Evolutionary conservation across 1,284 basidiomycete genomes (phyloP).

Genomic region (Peniophora sp.): DNA sequence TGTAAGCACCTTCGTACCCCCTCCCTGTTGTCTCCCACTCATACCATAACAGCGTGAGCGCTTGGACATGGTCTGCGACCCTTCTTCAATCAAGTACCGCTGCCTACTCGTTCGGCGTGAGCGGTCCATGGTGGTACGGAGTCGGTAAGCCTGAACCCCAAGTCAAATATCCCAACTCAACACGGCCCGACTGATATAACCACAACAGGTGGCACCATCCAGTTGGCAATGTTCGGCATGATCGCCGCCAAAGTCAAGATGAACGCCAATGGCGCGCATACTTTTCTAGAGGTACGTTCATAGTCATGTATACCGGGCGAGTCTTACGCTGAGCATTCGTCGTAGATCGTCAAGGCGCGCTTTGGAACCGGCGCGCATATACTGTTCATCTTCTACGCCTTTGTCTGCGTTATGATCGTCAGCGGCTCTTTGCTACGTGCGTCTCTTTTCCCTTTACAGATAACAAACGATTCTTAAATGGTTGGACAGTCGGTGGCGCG

Average conservation of each 20-base stretch:
- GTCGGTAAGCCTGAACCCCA: too few relatives aligned
- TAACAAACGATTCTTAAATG: slow-evolving; percentile 17
- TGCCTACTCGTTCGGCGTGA: slow-evolving; percentile 43
- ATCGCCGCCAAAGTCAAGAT: slow-evolving; percentile 69
- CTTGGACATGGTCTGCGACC: slow-evolving; percentile 54
- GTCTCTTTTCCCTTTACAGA: slow-evolving; percentile 32
- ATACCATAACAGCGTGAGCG: slow-evolving; percentile 39
- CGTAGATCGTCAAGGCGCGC: slow-evolving; percentile 55
- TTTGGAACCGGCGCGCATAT: slow-evolving; percentile 74
- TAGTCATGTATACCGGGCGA: too few relatives aligned
- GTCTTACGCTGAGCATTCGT: background rate
- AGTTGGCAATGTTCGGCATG: slow-evolving; percentile 68
- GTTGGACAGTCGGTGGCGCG: slow-evolving; percentile 54
- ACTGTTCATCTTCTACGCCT: slow-evolving; percentile 72
- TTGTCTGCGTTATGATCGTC: slow-evolving; percentile 77
- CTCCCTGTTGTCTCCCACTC: slow-evolving; percentile 1
- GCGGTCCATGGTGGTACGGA: slow-evolving; percentile 35
- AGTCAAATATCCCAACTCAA: background rate
- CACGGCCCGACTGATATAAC: too few relatives aligned
- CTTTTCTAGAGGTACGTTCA: slow-evolving; percentile 38
- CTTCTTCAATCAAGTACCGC: slow-evolving; percentile 50
- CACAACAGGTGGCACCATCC: slow-evolving; percentile 52
- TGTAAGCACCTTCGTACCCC: slow-evolving; percentile 24
- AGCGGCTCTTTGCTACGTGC: slow-evolving; percentile 43
- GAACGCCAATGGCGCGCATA: slow-evolving; percentile 56